Percentiles rank a stretch among this genome's conserved stretches.
These are phyloP conservation scores for Isatis lusitanica DNA, from an alignment of 441 rosid species.

Conservation along the genomic window DNA sequence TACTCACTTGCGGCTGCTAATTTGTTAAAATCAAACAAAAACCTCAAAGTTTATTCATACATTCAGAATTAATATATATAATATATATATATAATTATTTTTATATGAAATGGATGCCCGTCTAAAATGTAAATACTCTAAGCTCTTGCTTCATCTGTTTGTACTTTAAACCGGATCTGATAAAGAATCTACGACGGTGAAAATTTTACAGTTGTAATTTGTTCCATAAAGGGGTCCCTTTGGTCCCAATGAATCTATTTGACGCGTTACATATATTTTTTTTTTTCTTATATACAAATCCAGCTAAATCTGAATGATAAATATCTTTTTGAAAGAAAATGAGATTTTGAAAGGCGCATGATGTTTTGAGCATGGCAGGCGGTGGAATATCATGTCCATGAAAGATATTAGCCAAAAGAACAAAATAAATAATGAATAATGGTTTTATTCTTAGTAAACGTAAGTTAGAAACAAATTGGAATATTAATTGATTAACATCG, in stretches of 20 bases:
- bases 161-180: too few relatives aligned
- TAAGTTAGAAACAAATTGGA: neutral
- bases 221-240: neutral
- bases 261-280: neutral
- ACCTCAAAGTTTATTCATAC: too few relatives aligned
- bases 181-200: neutral
- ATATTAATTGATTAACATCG: neutral
- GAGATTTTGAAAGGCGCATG: constrained; percentile 14
- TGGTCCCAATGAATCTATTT: constrained; percentile 12
- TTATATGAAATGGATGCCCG: too few relatives aligned
- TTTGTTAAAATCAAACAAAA: too few relatives aligned
- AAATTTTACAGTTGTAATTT: constrained; percentile 12
- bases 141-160: too few relatives aligned
- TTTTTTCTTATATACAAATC: neutral
- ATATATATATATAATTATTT: too few relatives aligned
- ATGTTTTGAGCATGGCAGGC: neutral
- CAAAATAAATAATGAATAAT: neutral
- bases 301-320: neutral
- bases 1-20: too few relatives aligned
- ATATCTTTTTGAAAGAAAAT: constrained; percentile 1
- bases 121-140: too few relatives aligned
- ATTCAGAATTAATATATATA: too few relatives aligned
- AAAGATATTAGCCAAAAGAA: neutral
- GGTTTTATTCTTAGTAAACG: too few relatives aligned
- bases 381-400: neutral